Conservation (phyloP, 768 basidiomycete genomes). For the Naematelia encephala region DNA sequence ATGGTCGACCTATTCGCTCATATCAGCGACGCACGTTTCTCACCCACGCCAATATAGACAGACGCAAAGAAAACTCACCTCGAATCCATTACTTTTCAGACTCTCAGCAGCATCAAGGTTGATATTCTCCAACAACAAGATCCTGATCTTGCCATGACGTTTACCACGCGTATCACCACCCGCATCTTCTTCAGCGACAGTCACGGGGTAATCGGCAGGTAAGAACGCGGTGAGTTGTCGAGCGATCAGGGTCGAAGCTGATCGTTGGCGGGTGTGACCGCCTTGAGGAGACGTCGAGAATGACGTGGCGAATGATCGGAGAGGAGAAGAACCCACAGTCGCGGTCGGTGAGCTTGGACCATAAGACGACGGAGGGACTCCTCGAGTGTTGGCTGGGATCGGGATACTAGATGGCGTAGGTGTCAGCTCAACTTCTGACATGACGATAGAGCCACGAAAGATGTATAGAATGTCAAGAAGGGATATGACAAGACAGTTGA, state of each 20-base stretch:
- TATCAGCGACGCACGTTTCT: background rate
- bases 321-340: constrained; percentile 29
- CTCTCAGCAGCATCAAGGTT: constrained; percentile 79
- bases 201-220: constrained; percentile 31
- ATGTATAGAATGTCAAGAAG: background rate
- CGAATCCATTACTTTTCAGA: constrained; percentile 76
- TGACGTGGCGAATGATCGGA: constrained; percentile 22
- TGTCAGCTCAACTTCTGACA: background rate
- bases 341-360: constrained; percentile 33
- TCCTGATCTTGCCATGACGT: constrained; percentile 67
- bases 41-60: background rate
- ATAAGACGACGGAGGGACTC: constrained; percentile 37
- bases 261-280: constrained; percentile 1
- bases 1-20: constrained; percentile 70
- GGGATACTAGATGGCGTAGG: constrained; percentile 40
- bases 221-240: constrained; percentile 43
- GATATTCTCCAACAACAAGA: constrained; percentile 93
- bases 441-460: background rate
- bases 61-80: constrained; percentile 27
- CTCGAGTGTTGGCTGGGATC: constrained; percentile 48
- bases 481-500: too few relatives aligned
- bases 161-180: constrained; percentile 23
- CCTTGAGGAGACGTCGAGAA: constrained; percentile 21
- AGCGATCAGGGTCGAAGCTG: constrained; percentile 14
- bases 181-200: constrained; percentile 19